These are phyloP conservation scores for Auriscalpium orientale DNA, from an alignment of 768 basidiomycete genomes.

Conservation along the genomic window DNA sequence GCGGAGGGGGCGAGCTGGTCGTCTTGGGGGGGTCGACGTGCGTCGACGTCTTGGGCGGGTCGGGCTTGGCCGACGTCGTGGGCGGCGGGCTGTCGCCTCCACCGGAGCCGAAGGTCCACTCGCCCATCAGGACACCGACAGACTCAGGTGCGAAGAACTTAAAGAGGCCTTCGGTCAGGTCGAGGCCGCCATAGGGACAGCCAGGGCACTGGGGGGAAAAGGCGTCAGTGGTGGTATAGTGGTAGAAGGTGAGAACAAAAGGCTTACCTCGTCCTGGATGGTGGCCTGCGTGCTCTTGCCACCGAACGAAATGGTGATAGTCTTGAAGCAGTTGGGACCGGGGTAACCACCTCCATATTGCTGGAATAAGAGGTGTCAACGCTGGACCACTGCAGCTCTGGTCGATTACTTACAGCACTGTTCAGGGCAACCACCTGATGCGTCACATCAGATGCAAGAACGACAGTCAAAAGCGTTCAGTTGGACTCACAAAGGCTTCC, in stretches of 20 bases:
- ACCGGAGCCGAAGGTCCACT: conserved; percentile 29
- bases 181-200: conserved; percentile 35
- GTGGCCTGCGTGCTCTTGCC: conserved; percentile 52
- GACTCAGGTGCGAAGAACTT: conserved; percentile 27
- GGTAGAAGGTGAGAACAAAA: conserved; percentile 1
- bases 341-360: conserved; percentile 58
- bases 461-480: background rate
- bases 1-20: background rate
- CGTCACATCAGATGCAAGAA: background rate
- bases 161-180: conserved; percentile 42
- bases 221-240: background rate
- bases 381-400: background rate
- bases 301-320: conserved; percentile 51
- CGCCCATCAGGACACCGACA: conserved; percentile 30
- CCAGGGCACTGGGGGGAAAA: conserved; percentile 28
- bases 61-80: background rate
- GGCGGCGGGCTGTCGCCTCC: background rate
- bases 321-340: conserved; percentile 53
- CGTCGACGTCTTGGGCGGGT: background rate
- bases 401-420: background rate
- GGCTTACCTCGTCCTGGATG: conserved; percentile 54
- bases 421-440: conserved; percentile 9
- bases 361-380: conserved; percentile 10
- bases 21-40: background rate
- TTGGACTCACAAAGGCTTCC: conserved; percentile 1